Evolutionary conservation across 2,329 filamentous ascomycete species (phyloP).

Genomic region (Colletotrichum endophyticum): DNA sequence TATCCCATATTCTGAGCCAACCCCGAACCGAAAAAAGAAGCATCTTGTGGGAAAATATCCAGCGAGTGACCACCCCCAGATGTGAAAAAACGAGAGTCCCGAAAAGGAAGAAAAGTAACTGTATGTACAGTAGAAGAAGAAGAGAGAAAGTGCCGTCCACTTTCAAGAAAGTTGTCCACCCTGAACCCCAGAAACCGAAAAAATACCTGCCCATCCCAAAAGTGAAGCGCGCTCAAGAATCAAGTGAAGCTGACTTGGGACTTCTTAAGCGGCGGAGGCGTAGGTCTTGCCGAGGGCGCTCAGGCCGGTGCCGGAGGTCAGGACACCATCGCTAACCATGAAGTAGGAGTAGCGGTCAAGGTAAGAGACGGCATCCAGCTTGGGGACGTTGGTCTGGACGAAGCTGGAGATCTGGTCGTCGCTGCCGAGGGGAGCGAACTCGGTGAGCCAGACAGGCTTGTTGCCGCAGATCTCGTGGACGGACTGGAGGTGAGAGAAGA

Average conservation of each 20-base stretch:
- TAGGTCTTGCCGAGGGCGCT: conserved; percentile 55
- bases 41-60: conserved; percentile 20
- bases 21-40: conserved; percentile 7
- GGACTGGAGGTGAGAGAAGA: conserved; percentile 58
- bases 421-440: conserved; percentile 61
- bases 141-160: neutral
- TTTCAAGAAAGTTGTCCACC: neutral
- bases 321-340: conserved; percentile 48
- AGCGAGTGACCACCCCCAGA: conserved; percentile 23
- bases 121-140: conserved; percentile 42
- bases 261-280: conserved; percentile 37
- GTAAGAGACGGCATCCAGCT: conserved; percentile 54
- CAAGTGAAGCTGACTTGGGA: neutral
- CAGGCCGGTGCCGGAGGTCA: conserved; percentile 45
- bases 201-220: neutral
- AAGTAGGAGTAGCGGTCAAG: conserved; percentile 65
- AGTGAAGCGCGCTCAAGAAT: neutral
- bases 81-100: conserved; percentile 17
- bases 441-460: conserved; percentile 66
- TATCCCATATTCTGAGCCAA: conserved; percentile 14
- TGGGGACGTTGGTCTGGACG: conserved; percentile 51
- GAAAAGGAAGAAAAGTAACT: conserved; percentile 21
- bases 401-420: conserved; percentile 50
- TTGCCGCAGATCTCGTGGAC: conserved; percentile 50
- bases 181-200: neutral